Evolutionary conservation across 306 rosid species (phyloP).

Genomic region (Lathyrus sativus): DNA sequence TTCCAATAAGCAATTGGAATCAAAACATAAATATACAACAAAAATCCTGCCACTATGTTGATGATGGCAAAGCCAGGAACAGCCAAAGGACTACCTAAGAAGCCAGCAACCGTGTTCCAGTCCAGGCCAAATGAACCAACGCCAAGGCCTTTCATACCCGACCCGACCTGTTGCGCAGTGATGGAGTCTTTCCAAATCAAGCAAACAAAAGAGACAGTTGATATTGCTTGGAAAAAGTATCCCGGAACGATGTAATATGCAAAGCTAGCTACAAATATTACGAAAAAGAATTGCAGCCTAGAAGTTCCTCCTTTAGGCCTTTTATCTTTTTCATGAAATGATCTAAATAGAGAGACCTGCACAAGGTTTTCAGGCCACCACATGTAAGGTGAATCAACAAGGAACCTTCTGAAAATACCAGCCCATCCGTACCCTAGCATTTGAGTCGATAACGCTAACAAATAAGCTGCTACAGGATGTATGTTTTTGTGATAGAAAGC

Average conservation of each 20-base stretch:
- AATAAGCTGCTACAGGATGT: constrained; percentile 63
- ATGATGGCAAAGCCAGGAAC: constrained; percentile 67
- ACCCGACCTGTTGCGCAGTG: constrained; percentile 73
- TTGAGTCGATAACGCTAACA: constrained; percentile 80
- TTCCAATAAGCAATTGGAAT: constrained; percentile 74
- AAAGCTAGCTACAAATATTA: constrained; percentile 58
- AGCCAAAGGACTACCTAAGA: constrained; percentile 76
- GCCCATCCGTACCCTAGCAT: constrained; percentile 92
- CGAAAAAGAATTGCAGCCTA: constrained; percentile 65
- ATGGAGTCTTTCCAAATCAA: constrained; percentile 64
- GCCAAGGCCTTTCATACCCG: constrained; percentile 69
- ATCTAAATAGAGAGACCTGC: constrained; percentile 78
- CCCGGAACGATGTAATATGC: constrained; percentile 60
- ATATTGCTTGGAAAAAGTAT: constrained; percentile 63
- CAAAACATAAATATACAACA: constrained; percentile 45
- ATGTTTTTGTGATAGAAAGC: constrained; percentile 71
- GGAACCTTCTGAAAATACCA: constrained; percentile 71
- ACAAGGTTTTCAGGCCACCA: constrained; percentile 88
- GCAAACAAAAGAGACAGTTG: constrained; percentile 30
- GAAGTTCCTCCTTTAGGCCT: constrained; percentile 63
- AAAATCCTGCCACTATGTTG: constrained; percentile 60
- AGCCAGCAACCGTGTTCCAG: constrained; percentile 80
- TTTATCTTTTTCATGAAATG: constrained; percentile 73
- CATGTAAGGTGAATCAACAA: constrained; percentile 82
- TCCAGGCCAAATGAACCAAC: constrained; percentile 72